These are phyloP conservation scores for Rachicladosporium sp. DNA, from an alignment of 2,329 filamentous ascomycete species.

Conservation along the genomic window DNA sequence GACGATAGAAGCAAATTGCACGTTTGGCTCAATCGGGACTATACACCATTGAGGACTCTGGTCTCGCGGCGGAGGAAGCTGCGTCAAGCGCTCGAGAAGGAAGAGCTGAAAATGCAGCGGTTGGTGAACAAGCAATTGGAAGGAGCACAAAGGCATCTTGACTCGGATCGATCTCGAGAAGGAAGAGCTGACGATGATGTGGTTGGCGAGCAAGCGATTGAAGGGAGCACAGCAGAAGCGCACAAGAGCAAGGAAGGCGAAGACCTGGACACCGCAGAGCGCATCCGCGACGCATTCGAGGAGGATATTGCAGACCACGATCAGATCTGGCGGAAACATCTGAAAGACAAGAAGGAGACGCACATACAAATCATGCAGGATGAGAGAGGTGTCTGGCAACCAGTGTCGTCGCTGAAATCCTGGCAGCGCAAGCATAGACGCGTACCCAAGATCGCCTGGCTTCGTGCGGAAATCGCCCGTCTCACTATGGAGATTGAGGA, in stretches of 20 bases:
- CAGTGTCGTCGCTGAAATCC: constrained; percentile 3
- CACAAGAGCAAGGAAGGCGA: not conserved
- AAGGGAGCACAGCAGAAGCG: not conserved
- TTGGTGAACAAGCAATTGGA: constrained; percentile 6
- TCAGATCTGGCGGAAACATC: constrained; percentile 7
- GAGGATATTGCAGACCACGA: constrained; percentile 3
- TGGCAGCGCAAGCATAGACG: constrained; percentile 4
- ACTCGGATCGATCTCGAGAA: not conserved
- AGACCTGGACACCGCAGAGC: not conserved
- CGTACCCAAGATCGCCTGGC: constrained; percentile 7
- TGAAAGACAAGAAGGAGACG: constrained; percentile 1
- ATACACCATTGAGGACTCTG: constrained; percentile 10
- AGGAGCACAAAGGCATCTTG: not conserved
- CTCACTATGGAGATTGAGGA: constrained; percentile 8
- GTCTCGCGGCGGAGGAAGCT: constrained; percentile 3
- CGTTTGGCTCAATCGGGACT: constrained; percentile 24
- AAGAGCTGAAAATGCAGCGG: constrained; percentile 4
- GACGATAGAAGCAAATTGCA: constrained; percentile 5
- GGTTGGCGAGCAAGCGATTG: not conserved
- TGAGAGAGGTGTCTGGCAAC: too few relatives aligned
- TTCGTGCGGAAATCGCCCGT: constrained; percentile 7
- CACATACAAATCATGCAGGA: not conserved
- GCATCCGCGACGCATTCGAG: constrained; percentile 4
- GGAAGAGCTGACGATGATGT: constrained; percentile 1
- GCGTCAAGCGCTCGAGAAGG: constrained; percentile 6